Base-by-base conservation (phyloP, 1,284 basidiomycete genomes). In the Schizophyllum amplum region DNA sequence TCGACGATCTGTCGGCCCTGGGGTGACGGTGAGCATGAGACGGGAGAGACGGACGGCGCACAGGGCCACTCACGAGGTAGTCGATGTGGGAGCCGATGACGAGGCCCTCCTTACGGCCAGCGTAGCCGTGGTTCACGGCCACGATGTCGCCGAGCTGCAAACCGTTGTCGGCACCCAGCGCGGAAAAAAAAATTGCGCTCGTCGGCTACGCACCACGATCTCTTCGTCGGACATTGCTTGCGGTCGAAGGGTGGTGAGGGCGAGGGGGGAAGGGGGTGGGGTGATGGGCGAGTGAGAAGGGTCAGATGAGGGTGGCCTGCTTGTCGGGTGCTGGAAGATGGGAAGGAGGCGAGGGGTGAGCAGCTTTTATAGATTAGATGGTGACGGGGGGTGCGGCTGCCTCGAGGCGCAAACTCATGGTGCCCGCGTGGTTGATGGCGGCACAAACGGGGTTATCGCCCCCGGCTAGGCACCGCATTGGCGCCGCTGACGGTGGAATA, bases 1-100 rank as follows among this genome's bases (percentile, higher is more conserved):
- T 90, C 86, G 59, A 91, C 72, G 61, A 90, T 78, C 72, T 88
- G 86, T 57, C 88, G 83, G 57, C 88, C 88, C 88, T 91, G 65
- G 4, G 57, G 23, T 48, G 20, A n/a, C 53, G 17, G 47, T 52
- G 20, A 57, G 52, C 21, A 42, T 27, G 33, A 24, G 48, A 25
- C 23, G 2, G 24, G 5, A 21, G 42, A 49, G 24, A 26, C 15
- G 26, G 23, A 5, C 21, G 42, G 50, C 9, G 46, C n/a, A 42
- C 48, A 47, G 55, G 21, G 48, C 20, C 48, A 77, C 85, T 63
- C 69, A 90, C 88, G 56, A 76, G 71, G 62, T 77, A 75, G 77
- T 91, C 88, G 57, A 81, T 67, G 71, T 86, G 83, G 27, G 84
- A 79, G 50, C 87, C 87, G 49, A 90, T 72, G 61, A 91, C 88